Conservation (phyloP, 179 eudicot species). For the Monotropa hypopitys region DNA sequence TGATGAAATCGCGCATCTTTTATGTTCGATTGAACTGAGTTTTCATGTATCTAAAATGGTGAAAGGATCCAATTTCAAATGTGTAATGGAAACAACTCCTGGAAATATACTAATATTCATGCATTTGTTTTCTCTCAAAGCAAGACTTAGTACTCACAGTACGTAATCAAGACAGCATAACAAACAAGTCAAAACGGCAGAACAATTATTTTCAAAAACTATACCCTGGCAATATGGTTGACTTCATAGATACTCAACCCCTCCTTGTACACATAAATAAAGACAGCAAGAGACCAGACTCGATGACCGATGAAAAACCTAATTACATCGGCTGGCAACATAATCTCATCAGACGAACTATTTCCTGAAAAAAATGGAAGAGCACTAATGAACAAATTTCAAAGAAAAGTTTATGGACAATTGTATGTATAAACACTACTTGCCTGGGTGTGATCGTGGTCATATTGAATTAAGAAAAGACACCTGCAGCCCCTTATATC, state of each 20-base stretch:
- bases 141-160: too few species aligned
- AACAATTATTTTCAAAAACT: background rate
- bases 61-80: too few species aligned
- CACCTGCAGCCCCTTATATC: slow-evolving; percentile 90
- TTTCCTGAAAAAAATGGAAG: slow-evolving; percentile 34
- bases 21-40: too few species aligned
- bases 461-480: slow-evolving; percentile 62
- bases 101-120: too few species aligned
- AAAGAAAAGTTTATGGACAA: background rate
- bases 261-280: background rate
- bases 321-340: slow-evolving; percentile 39
- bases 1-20: too few species aligned
- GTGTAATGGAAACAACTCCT: too few species aligned
- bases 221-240: background rate
- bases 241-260: background rate
- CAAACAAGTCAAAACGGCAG: background rate
- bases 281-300: background rate
- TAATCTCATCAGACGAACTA: slow-evolving; percentile 55
- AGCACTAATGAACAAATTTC: background rate
- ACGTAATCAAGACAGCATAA: too few species aligned
- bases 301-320: background rate
- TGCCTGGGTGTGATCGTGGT: slow-evolving; percentile 60
- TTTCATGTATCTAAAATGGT: too few species aligned
- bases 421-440: too few species aligned
- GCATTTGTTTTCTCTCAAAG: too few species aligned